phyloP scores from a whole-genome alignment of 2,329 filamentous ascomycete species.

The Phialophora expanda region DNA sequence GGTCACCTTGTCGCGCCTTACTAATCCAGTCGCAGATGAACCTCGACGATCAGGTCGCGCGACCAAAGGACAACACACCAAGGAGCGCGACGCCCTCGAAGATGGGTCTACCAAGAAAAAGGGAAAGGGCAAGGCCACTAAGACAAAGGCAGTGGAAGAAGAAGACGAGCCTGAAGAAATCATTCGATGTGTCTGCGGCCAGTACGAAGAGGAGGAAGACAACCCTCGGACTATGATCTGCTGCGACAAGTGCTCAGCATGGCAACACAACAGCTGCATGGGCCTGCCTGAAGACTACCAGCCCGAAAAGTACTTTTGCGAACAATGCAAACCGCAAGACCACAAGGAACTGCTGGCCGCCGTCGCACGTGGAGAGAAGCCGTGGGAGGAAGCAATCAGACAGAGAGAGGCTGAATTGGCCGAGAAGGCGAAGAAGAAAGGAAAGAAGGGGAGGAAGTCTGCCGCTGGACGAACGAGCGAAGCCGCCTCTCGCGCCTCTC shows the following conservation, averaged over 20 bases:
- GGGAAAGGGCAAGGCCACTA: conserved; percentile 52
- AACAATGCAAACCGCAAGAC: conserved; percentile 81
- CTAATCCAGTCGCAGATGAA: conserved; percentile 63
- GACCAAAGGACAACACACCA: conserved; percentile 94
- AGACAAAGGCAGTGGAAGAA: conserved; percentile 53
- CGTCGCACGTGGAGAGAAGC: conserved; percentile 78
- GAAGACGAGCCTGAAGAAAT: conserved; percentile 69
- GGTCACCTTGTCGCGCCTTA: conserved; percentile 13
- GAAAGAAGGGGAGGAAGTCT: conserved; percentile 65
- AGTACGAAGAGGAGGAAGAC: conserved; percentile 82
- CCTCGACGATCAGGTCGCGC: conserved; percentile 91
- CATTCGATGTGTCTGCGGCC: conserved; percentile 92
- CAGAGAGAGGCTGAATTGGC: conserved; percentile 67
- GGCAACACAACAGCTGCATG: conserved; percentile 98
- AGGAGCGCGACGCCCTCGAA: conserved; percentile 75
- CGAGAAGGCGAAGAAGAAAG: conserved; percentile 63
- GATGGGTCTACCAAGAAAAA: conserved; percentile 60
- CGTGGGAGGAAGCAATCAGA: conserved; percentile 76
- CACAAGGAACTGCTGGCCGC: conserved; percentile 81
- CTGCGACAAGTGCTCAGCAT: conserved; percentile 88
- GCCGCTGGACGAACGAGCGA: conserved; percentile 70
- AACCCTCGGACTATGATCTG: conserved; percentile 92
- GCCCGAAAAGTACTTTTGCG: conserved; percentile 88
- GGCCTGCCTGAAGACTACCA: conserved; percentile 77
- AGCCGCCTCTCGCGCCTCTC: conserved; percentile 53